Evolutionary conservation across 352 stramenopile genomes (phyloP).

Genomic region (Globisporangium parvum): DNA sequence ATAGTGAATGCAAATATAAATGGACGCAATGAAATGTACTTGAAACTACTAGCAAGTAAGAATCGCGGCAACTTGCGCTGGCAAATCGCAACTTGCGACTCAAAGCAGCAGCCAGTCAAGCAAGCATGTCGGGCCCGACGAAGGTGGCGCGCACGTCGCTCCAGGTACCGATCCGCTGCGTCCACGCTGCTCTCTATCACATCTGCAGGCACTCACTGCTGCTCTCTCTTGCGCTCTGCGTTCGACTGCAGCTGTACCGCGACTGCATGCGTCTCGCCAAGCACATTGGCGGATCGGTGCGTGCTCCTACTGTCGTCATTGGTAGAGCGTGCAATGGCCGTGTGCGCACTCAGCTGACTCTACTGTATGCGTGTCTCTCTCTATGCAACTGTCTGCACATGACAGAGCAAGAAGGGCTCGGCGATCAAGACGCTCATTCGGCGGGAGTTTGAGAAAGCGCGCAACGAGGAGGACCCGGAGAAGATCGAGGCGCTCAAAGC

Average conservation of each 20-base stretch:
- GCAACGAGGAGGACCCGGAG: slow-evolving; percentile 68
- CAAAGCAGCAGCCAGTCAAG: slow-evolving; percentile 1
- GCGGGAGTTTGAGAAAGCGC: slow-evolving; percentile 76
- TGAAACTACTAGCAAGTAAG: too few relatives aligned
- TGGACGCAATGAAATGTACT: too few relatives aligned
- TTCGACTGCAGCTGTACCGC: slow-evolving; percentile 56
- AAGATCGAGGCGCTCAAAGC: slow-evolving; percentile 80
- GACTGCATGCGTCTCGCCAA: slow-evolving; percentile 82
- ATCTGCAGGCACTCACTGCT: neutral
- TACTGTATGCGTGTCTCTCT: too few relatives aligned
- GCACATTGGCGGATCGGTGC: slow-evolving; percentile 81
- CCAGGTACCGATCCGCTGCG: slow-evolving; percentile 28
- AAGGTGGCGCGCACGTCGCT: slow-evolving; percentile 72
- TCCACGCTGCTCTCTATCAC: neutral
- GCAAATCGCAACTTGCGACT: slow-evolving; percentile 2
- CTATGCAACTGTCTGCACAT: too few relatives aligned
- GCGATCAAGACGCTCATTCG: slow-evolving; percentile 70
- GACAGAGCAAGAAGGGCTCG: slow-evolving; percentile 77
- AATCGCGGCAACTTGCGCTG: neutral
- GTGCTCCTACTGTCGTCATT: slow-evolving; percentile 4
- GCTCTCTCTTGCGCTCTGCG: neutral
- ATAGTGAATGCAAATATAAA: too few relatives aligned
- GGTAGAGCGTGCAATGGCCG: neutral
- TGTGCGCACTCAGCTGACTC: neutral
- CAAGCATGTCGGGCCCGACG: slow-evolving; percentile 38